Percentiles rank a stretch among this genome's conserved stretches.
These are phyloP conservation scores for Thermomucor indicae-seudaticae DNA, from an alignment of 371 early-diverging fungal genomes.

Conservation along the genomic window DNA sequence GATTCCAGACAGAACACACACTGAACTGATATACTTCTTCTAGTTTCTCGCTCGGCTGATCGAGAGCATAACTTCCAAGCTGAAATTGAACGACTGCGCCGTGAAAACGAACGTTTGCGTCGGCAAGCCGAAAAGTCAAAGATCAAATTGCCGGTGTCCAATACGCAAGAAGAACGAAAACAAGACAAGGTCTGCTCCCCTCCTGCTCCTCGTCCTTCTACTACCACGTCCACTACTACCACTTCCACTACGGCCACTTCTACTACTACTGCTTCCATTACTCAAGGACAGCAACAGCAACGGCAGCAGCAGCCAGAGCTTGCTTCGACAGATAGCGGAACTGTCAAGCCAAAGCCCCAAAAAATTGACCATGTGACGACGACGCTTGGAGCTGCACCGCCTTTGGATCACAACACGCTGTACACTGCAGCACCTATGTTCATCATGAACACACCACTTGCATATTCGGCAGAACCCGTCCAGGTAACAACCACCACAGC, in stretches of 20 bases:
- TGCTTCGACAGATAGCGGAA: no score
- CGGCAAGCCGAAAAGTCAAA: constrained; percentile 17
- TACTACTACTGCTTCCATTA: no score
- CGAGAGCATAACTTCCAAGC: constrained; percentile 16
- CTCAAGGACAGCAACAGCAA: neutral
- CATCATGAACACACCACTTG: neutral
- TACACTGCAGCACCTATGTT: neutral
- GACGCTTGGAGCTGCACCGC: neutral
- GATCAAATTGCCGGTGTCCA: no score
- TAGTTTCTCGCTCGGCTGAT: constrained; percentile 3
- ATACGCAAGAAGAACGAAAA: no score
- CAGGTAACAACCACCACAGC: neutral
- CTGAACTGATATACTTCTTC: neutral
- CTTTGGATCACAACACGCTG: neutral
- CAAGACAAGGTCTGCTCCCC: no score
- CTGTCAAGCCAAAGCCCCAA: no score
- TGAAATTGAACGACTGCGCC: constrained; percentile 21
- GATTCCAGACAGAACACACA: neutral
- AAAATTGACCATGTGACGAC: no score
- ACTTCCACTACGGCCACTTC: no score
- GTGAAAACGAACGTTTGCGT: constrained; percentile 30
- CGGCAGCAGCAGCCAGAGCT: neutral
- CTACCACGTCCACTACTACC: no score
- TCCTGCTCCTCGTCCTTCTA: no score
- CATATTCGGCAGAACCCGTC: neutral